These are phyloP conservation scores for Aquilaria sinensis DNA, from an alignment of 345 rosid genomes.

Conservation along the genomic window DNA sequence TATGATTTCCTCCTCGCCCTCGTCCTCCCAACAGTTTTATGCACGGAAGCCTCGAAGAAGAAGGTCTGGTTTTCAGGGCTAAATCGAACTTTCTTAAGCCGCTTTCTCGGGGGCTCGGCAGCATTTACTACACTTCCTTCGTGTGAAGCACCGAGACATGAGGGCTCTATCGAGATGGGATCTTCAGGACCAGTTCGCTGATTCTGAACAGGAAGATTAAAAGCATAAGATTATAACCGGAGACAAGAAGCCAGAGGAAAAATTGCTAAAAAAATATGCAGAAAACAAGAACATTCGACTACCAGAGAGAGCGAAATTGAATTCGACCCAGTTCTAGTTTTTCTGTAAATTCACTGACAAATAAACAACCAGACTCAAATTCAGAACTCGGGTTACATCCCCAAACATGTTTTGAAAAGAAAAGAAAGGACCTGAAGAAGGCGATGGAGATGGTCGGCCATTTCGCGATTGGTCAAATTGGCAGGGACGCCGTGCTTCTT, in stretches of 20 bases:
- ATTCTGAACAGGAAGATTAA: neutral
- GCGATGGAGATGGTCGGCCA: conserved; percentile 39
- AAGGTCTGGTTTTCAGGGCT: conserved; percentile 43
- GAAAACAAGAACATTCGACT: neutral
- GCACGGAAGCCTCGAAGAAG: conserved; percentile 32
- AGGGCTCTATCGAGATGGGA: neutral
- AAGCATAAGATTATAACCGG: neutral
- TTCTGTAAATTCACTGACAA: neutral
- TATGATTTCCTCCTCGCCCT: conserved; percentile 2
- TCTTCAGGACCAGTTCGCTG: conserved; percentile 20
- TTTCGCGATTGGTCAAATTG: conserved; percentile 41
- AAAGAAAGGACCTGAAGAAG: conserved; percentile 29
- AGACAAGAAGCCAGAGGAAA: neutral
- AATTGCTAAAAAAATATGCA: neutral
- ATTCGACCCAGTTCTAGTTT: too few species aligned
- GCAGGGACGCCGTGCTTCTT: conserved; percentile 58
- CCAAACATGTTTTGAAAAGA: neutral
- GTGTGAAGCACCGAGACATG: neutral
- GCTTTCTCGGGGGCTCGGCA: conserved; percentile 5
- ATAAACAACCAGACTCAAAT: neutral
- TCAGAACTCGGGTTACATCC: neutral
- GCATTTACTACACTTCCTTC: conserved; percentile 10
- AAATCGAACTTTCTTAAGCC: conserved; percentile 53
- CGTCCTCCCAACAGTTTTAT: conserved; percentile 11
- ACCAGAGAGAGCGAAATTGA: neutral